A percentile compares a stretch with the other conserved stretches of the same genome.
Conservation (phyloP, 2,329 filamentous ascomycete genomes). For the Claviceps spartinae region DNA sequence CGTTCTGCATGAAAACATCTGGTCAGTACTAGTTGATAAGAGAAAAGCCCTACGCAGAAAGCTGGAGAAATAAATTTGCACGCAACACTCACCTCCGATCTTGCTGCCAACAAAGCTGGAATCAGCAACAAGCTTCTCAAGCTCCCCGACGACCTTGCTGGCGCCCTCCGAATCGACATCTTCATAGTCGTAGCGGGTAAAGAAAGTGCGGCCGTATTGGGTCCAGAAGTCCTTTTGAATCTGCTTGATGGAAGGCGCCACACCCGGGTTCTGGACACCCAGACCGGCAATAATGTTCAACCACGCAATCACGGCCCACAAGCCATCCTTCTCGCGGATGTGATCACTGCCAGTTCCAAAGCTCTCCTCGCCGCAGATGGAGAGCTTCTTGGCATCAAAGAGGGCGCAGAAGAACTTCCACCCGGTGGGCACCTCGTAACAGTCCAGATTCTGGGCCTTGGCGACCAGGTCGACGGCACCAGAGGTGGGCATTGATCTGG, state of each 20-base stretch:
- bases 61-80: background rate
- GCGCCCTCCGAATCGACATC: conserved; percentile 84
- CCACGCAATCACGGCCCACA: conserved; percentile 97
- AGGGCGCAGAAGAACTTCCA: conserved; percentile 99
- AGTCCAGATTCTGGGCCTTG: conserved; percentile 79
- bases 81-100: conserved; percentile 44
- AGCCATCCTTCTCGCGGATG: conserved; percentile 96
- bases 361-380: conserved; percentile 96
- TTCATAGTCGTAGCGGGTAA: conserved; percentile 98
- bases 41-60: background rate
- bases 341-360: conserved; percentile 98
- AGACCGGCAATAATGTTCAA: conserved; percentile 96
- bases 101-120: conserved; percentile 67
- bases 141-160: conserved; percentile 72
- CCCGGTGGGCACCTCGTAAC: conserved; percentile 94
- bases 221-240: conserved; percentile 98
- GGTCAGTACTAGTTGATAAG: conserved; percentile 2
- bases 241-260: conserved; percentile 82
- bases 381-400: conserved; percentile 88
- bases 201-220: conserved; percentile 93
- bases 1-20: conserved; percentile 33
- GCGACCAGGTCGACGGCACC: conserved; percentile 92
- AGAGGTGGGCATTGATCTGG: conserved; percentile 94
- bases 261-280: conserved; percentile 63
- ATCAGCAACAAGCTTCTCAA: conserved; percentile 66